phyloP scores from a whole-genome alignment of 768 basidiomycete genomes.

The Tylopilus plumbeoviolaceoides region DNA sequence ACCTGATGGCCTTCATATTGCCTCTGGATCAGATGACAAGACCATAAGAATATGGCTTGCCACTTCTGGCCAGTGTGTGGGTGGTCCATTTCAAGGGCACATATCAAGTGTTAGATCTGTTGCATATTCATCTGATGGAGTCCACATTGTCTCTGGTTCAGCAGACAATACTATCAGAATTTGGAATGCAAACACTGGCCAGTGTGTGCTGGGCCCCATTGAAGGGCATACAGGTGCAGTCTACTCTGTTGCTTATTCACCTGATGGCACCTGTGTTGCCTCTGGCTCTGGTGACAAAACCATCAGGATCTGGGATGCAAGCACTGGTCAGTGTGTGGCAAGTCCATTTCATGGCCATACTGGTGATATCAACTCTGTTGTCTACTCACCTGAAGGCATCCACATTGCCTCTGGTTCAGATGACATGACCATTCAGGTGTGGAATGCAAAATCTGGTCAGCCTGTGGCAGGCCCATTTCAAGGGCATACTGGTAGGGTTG shows the following conservation, averaged over 20 bases:
- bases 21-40: too few relatives aligned
- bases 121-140: conserved; percentile 5
- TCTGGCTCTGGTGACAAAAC: not conserved
- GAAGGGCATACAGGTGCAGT: not conserved
- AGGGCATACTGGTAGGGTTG: not conserved
- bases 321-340: not conserved
- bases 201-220: not conserved
- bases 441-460: not conserved
- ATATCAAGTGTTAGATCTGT: not conserved
- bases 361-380: too few relatives aligned
- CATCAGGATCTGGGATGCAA: not conserved
- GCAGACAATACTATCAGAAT: not conserved
- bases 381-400: too few relatives aligned
- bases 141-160: not conserved
- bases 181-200: not conserved
- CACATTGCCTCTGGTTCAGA: too few relatives aligned
- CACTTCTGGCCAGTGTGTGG: too few relatives aligned
- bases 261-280: not conserved
- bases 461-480: conserved; percentile 1
- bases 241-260: not conserved
- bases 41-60: too few relatives aligned
- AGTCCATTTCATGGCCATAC: not conserved
- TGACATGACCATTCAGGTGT: too few relatives aligned
- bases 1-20: too few relatives aligned
- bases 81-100: not conserved